These are phyloP conservation scores for Xylariaceae sp. DNA, from an alignment of 2,329 filamentous ascomycete species.

Conservation along the genomic window DNA sequence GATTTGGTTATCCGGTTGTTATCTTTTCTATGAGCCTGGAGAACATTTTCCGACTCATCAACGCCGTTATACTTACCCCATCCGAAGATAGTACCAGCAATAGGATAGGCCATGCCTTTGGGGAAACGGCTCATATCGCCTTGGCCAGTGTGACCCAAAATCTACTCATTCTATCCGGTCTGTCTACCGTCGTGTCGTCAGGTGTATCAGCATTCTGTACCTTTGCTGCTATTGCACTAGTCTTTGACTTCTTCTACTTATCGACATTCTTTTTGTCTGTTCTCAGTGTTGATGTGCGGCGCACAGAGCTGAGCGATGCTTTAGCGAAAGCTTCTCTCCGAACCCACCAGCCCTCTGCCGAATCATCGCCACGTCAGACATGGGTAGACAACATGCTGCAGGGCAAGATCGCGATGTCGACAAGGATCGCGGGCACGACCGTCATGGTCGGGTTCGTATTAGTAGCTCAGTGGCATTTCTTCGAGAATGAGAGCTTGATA, in stretches of 20 bases:
- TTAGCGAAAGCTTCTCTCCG: slow-evolving; percentile 54
- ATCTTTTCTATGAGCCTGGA: slow-evolving; percentile 73
- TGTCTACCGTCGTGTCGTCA: slow-evolving; percentile 65
- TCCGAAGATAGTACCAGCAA: slow-evolving; percentile 63
- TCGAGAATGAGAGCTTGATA: slow-evolving; percentile 52
- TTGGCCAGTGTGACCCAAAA: slow-evolving; percentile 67
- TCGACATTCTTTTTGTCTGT: slow-evolving; percentile 78
- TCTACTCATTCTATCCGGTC: slow-evolving; percentile 58
- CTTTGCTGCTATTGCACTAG: slow-evolving; percentile 69
- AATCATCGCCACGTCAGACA: slow-evolving; percentile 35
- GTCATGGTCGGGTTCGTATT: slow-evolving; percentile 70
- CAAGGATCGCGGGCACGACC: slow-evolving; percentile 69
- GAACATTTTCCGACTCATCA: slow-evolving; percentile 75
- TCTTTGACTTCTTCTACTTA: slow-evolving; percentile 75
- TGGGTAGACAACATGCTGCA: slow-evolving; percentile 62
- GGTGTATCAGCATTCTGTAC: slow-evolving; percentile 72
- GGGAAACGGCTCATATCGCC: slow-evolving; percentile 66
- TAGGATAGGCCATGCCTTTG: slow-evolving; percentile 70
- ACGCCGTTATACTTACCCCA: slow-evolving; percentile 69
- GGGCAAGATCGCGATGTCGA: slow-evolving; percentile 64
- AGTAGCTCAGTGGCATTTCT: slow-evolving; percentile 74
- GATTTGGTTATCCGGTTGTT: slow-evolving; percentile 72
- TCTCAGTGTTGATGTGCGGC: slow-evolving; percentile 72
- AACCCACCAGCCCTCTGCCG: slow-evolving; percentile 23
- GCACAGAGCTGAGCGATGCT: slow-evolving; percentile 71